phyloP scores from a whole-genome alignment of 768 basidiomycete species.

The Leccinum subtestaceum region DNA sequence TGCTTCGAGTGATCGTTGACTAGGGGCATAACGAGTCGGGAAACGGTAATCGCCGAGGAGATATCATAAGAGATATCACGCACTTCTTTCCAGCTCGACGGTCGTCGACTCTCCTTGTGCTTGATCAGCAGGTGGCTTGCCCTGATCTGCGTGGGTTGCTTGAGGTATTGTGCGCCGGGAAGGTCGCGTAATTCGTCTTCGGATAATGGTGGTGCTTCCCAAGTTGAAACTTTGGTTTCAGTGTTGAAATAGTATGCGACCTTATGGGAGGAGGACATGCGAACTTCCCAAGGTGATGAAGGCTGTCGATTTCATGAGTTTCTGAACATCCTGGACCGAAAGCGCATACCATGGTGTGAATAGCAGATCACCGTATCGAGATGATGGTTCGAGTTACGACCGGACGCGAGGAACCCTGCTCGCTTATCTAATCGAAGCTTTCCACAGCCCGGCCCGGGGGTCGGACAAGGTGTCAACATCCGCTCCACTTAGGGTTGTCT shows the following conservation, averaged over 20 bases:
- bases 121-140: constrained; percentile 97
- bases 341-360: constrained; percentile 24
- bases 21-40: constrained; percentile 35
- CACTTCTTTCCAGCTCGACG: constrained; percentile 85
- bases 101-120: constrained; percentile 74
- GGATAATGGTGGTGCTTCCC: constrained; percentile 68
- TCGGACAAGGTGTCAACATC: not conserved
- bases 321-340: not conserved
- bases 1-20: constrained; percentile 76
- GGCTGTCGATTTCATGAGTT: constrained; percentile 21
- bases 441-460: not conserved
- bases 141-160: constrained; percentile 58
- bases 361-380: constrained; percentile 10
- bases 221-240: constrained; percentile 65
- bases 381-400: not conserved
- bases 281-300: constrained; percentile 69
- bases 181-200: constrained; percentile 57
- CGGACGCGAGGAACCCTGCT: not conserved
- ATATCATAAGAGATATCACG: constrained; percentile 20
- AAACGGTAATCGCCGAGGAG: not conserved
- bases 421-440: constrained; percentile 16
- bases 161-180: constrained; percentile 63
- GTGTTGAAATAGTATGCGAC: constrained; percentile 89
- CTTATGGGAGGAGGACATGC: constrained; percentile 73
- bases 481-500: not conserved